These are phyloP conservation scores for Amanita phalloides DNA, from an alignment of 768 basidiomycete species.

Conservation along the genomic window DNA sequence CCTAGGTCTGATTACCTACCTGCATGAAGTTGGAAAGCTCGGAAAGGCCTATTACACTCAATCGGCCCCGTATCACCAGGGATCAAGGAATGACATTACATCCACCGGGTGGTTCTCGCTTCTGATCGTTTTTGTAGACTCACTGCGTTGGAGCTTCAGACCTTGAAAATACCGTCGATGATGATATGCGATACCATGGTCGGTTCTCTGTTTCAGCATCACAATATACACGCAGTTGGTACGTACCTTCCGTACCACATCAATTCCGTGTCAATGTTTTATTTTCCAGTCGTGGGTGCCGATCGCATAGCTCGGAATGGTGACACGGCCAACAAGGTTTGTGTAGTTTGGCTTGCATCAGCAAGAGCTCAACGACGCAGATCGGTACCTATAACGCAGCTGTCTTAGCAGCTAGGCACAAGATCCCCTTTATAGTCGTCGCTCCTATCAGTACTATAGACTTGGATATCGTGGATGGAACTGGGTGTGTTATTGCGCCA, in stretches of 20 bases:
- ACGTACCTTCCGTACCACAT: conserved; percentile 11
- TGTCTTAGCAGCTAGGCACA: conserved; percentile 78
- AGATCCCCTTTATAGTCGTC: conserved; percentile 86
- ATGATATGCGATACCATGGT: conserved; percentile 99
- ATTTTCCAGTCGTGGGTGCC: conserved; percentile 61
- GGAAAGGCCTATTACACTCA: conserved; percentile 87
- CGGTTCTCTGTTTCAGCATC: conserved; percentile 86
- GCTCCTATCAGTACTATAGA: conserved; percentile 92
- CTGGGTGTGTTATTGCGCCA: conserved; percentile 32
- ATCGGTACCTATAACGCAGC: conserved; percentile 97
- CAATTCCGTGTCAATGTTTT: background rate
- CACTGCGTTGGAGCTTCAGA: conserved; percentile 83
- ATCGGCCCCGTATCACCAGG: conserved; percentile 91
- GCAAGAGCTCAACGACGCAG: conserved; percentile 15
- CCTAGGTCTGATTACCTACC: conserved; percentile 84
- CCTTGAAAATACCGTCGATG: conserved; percentile 71
- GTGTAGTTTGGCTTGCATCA: background rate
- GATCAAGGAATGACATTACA: conserved; percentile 44
- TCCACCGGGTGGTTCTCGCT: background rate
- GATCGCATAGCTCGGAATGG: conserved; percentile 88
- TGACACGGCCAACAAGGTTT: conserved; percentile 90
- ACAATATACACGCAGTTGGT: conserved; percentile 77
- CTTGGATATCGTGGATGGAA: conserved; percentile 62
- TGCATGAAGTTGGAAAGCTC: conserved; percentile 70
- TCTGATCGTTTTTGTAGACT: conserved; percentile 37